These are phyloP conservation scores for Leccinum variicolor DNA, from an alignment of 768 basidiomycete species.

Conservation along the genomic window DNA sequence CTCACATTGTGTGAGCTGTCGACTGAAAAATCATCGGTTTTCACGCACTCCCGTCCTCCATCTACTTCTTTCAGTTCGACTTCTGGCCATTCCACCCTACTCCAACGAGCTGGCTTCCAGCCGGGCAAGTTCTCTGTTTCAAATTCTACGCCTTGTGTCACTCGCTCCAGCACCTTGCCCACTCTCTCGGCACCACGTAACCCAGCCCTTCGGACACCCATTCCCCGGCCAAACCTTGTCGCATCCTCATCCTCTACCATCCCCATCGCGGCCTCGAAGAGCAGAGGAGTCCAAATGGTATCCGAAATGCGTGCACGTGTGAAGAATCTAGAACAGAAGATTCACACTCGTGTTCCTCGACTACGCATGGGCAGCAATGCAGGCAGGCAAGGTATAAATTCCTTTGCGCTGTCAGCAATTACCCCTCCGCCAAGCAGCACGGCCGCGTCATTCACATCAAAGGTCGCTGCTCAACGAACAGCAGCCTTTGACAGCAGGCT, in stretches of 20 bases:
- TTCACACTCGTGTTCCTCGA: slow-evolving; percentile 83
- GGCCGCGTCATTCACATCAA: slow-evolving; percentile 30
- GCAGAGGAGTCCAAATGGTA: slow-evolving; percentile 88
- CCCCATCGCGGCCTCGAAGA: slow-evolving; percentile 54
- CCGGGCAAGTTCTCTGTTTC: slow-evolving; percentile 39
- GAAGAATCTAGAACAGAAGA: slow-evolving; percentile 78
- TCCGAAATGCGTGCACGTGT: slow-evolving; percentile 88
- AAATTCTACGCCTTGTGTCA: slow-evolving; percentile 46
- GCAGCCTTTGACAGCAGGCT: slow-evolving; percentile 19
- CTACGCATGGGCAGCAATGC: slow-evolving; percentile 78
- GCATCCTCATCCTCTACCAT: slow-evolving; percentile 37
- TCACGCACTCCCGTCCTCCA: slow-evolving; percentile 32
- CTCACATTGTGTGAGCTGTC: slow-evolving; percentile 58
- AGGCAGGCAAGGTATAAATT: slow-evolving; percentile 44
- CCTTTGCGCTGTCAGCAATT: slow-evolving; percentile 33
- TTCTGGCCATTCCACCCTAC: slow-evolving; percentile 44
- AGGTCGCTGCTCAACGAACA: slow-evolving; percentile 13
- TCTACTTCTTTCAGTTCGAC: slow-evolving; percentile 30
- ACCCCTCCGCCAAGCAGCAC: slow-evolving; percentile 37
- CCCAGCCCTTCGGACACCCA: slow-evolving; percentile 42
- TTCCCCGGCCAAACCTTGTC: slow-evolving; percentile 35
- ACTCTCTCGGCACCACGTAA: slow-evolving; percentile 47
- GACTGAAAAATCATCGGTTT: slow-evolving; percentile 39
- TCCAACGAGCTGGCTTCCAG: slow-evolving; percentile 51
- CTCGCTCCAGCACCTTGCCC: slow-evolving; percentile 58